Percentiles rank a stretch among this genome's conserved stretches.
phyloP scores from a whole-genome alignment of 331 rosid genomes.

The Rhamnella rubrinervis region DNA sequence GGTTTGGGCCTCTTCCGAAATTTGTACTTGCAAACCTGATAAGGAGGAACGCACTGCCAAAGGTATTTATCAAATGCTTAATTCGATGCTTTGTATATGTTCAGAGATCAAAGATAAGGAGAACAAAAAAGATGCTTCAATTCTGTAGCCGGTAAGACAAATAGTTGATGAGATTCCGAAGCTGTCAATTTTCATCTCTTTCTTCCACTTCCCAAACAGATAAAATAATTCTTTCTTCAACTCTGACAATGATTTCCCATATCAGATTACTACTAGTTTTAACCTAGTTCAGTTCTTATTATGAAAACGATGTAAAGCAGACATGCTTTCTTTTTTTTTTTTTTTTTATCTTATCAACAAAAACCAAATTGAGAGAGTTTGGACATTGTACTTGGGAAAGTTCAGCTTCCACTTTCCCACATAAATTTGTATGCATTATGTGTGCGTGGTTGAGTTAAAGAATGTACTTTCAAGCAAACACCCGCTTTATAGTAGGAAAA shows the following conservation, averaged over 20 bases:
- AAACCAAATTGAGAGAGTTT: not conserved
- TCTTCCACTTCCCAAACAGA: not conserved
- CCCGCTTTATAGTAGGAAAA: too few relatives aligned
- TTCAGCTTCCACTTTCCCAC: not conserved
- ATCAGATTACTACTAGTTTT: not conserved
- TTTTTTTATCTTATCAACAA: not conserved
- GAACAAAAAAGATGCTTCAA: not conserved
- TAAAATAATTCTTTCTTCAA: not conserved
- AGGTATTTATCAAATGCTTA: not conserved
- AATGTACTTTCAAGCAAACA: not conserved
- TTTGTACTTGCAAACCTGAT: too few relatives aligned
- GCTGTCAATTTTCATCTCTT: not conserved
- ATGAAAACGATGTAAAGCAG: not conserved
- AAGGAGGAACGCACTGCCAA: not conserved
- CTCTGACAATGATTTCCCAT: not conserved
- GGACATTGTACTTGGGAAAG: not conserved
- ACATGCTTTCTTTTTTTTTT: not conserved
- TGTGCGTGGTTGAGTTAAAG: not conserved
- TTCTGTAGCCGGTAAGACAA: not conserved
- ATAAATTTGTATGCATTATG: not conserved
- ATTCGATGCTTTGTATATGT: not conserved
- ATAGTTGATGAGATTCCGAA: slow-evolving; percentile 2
- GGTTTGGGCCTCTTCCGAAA: too few relatives aligned
- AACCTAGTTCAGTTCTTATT: not conserved
- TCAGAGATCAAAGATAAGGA: not conserved